Base-by-base conservation (phyloP, 1,284 basidiomycete species). In the Porphyrellus sp. region DNA sequence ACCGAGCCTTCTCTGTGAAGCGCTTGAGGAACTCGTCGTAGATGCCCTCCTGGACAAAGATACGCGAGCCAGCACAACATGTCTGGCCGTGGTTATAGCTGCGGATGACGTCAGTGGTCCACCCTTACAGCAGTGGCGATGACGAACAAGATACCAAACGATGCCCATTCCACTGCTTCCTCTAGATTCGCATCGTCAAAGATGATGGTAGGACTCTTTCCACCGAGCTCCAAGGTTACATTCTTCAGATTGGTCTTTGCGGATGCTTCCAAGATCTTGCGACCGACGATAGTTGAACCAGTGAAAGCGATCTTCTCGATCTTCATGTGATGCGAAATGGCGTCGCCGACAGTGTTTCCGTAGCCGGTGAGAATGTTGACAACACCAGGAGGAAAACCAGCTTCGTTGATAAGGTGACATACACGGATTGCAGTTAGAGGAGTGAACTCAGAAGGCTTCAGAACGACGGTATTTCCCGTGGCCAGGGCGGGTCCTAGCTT, bases 381-480 rank as follows among this genome's bases (percentile, higher is more conserved):
- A 51, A 86, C 85, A 63, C 88, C 89, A 7, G 79, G 74, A 34
- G 85, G 85, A 71, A 87, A 77, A 52, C 85, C 85, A 38, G 81
- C 85, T 63, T 77, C 68, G 20, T 68, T 57, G 55, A 74, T 67
- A 55, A 88, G 75, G 21, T 68, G 61, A 41, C 74, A 72, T 68
- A 86, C 71, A 52, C 77, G 76, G 51, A 90, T 74, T 30, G 90
- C 89, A 18, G 89, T 87, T 43, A 97, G 79, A 18, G 93, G 93
- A 2, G 93, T 96, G 66, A 92, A 83, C 72, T 97, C 93, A 23
- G 91, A 92, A 8, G 93, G 87, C 77, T 97, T 95, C 62, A 95
- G 72, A 58, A 96, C 78, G 63, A 96, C 77, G 25, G 81, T 73
- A 77, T 91, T 92, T 54, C 93, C 93, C 1, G 85, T 84, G 4